A percentile compares a stretch with the other conserved stretches of the same genome.
phyloP scores from a whole-genome alignment of 768 basidiomycete species.

The Phaffia tasmanica region DNA sequence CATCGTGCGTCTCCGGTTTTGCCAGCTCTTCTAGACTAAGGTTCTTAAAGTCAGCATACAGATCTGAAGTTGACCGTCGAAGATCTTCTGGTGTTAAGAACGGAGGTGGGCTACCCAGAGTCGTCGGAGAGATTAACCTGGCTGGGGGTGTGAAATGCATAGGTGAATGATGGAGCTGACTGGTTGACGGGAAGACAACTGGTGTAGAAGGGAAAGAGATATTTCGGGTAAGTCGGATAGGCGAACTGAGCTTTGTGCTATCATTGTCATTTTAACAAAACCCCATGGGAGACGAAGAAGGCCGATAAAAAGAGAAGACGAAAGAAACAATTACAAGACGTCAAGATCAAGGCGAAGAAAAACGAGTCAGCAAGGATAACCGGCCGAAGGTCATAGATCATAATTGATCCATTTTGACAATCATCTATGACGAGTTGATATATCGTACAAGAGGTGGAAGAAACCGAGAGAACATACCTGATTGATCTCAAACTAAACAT shows the following conservation, averaged over 20 bases:
- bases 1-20: constrained; percentile 14
- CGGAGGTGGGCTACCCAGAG: constrained; percentile 18
- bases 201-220: background rate
- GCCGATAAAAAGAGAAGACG: background rate
- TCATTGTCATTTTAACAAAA: background rate
- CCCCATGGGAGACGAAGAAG: background rate
- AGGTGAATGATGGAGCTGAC: background rate
- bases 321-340: background rate
- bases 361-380: too few species aligned
- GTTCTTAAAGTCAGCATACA: constrained; percentile 28
- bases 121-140: constrained; percentile 3
- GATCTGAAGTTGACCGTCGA: constrained; percentile 27
- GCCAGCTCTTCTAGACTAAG: constrained; percentile 12
- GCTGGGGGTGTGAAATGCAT: background rate
- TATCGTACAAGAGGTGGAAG: too few species aligned
- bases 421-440: too few species aligned
- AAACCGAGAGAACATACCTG: too few species aligned
- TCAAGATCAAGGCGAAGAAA: too few species aligned
- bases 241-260: background rate
- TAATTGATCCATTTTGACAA: too few species aligned
- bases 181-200: background rate
- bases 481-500: too few species aligned
- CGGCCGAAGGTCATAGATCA: too few species aligned
- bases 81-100: constrained; percentile 25
- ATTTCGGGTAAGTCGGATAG: background rate